Evolutionary conservation across 257 asterid species (phyloP), one percentile per base, ranked within the genome.

Genomic region (Solanum tacnaense): DNA sequence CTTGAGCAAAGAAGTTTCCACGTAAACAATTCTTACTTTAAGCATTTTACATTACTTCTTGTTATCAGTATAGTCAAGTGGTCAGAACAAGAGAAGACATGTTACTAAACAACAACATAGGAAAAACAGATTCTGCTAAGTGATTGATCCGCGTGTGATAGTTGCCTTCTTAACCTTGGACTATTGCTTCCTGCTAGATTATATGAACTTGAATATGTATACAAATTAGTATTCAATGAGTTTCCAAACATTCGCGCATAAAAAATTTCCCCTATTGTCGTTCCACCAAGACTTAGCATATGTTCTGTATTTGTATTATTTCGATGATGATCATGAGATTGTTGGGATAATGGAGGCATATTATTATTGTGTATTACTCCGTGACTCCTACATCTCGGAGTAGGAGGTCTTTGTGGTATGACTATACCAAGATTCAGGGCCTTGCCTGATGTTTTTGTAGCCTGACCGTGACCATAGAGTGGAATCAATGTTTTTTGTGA

Each of bases 321-420:
- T 56, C 32, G 31, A 68, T 31, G 92, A 41, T 84, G 89, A 13
- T 18, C 65, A 56, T 87, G 90, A 88, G 85, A 87, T 34, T 92
- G 92, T 0, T 87, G 92, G 38, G 87, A 86, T 15, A 15, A 49
- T 1, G 91, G 88, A 23, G 85, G 60, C 0, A 89, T 27, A 25
- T 21, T 86, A 6, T 68, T 71, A 9, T 90, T 78, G 5, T 87
- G 81, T 12, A 82, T 13, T 18, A 79, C 23, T 20, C 29, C 2
- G 76, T 49, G 76, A 62, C 49, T 82, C 16, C 70, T 85, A 49
- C 92, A 87, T 87, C 92, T 89, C 23, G 94, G 96, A 67, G 88
- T 92, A 18, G 90, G 82, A 27, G 96, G 96, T 86, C 98, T 90
- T 32, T 91, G 93, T 3, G 98, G 98, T n/a, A 94, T 89, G 58